Evolutionary conservation across 2,329 filamentous ascomycete genomes (phyloP).

Genomic region (Tricladium varicosporioides): DNA sequence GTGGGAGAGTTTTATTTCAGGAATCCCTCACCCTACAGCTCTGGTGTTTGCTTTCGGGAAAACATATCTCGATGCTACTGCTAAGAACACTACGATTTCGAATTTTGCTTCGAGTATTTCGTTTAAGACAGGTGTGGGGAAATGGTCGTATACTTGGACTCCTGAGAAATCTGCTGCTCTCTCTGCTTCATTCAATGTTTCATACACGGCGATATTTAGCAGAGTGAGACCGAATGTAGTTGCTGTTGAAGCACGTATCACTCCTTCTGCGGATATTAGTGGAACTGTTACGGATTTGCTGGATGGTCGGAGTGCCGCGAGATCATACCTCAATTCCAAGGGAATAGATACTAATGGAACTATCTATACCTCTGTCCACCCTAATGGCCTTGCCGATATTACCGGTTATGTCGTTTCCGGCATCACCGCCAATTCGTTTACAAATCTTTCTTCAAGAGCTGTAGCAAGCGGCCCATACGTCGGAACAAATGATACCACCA

Average conservation of each 20-base stretch:
- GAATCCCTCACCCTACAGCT: slow-evolving; percentile 67
- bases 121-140: slow-evolving; percentile 59
- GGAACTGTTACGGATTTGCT: slow-evolving; percentile 64
- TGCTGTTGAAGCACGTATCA: slow-evolving; percentile 56
- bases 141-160: slow-evolving; percentile 66
- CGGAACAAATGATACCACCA: slow-evolving; percentile 58
- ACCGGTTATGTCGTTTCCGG: slow-evolving; percentile 59
- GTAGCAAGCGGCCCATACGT: slow-evolving; percentile 41
- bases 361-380: slow-evolving; percentile 65
- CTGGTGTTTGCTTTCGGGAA: slow-evolving; percentile 55
- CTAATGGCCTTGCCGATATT: slow-evolving; percentile 58
- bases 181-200: slow-evolving; percentile 52
- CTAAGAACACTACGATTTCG: slow-evolving; percentile 55
- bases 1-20: slow-evolving; percentile 67
- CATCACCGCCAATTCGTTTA: slow-evolving; percentile 36
- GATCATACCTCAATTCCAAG: slow-evolving; percentile 57
- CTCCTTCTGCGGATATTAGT: slow-evolving; percentile 49
- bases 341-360: slow-evolving; percentile 49
- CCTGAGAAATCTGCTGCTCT: slow-evolving; percentile 40
- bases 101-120: slow-evolving; percentile 61
- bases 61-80: slow-evolving; percentile 58
- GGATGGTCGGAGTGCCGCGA: slow-evolving; percentile 66
- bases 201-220: slow-evolving; percentile 59
- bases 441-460: slow-evolving; percentile 35
- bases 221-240: slow-evolving; percentile 33